Evolutionary conservation across 2,329 filamentous ascomycete genomes (phyloP), one percentile per base, ranked within the genome.

Genomic region (Aureobasidium mangrovei): DNA sequence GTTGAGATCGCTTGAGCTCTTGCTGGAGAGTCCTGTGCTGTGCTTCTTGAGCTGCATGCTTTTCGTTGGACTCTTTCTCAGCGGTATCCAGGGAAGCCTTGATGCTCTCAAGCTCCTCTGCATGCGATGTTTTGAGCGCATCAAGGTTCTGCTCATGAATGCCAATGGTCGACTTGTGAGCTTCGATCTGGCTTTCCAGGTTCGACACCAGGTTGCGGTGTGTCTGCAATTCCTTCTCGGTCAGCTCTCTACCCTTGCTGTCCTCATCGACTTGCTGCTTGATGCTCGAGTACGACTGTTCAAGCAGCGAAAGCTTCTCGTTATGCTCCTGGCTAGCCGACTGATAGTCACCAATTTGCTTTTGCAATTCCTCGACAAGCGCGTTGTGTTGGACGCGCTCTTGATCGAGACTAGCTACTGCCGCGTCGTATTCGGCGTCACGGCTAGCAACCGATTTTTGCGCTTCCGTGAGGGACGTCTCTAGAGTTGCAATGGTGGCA

Each of bases 331-430:
- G 78, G 62, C 94, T 84, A 36, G 86, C 80, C 3, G 78, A 73
- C 71, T 87, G 91, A 71, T 95, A 90, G 65, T 89, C 83, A 49
- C 91, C 83, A 52, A 96, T 84, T 65, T 95, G 85, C 56, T 72
- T 77, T 58, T 86, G 85, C 40, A 96, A 71, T 26, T 72, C 65
- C 53, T 77, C 74, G 8, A 82, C 70, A 26, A 77, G 75, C 36
- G 78, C 74, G 56, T 82, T 74, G 27, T 75, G 72, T 59, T 70
- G 69, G 4, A 61, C 38, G 12, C 68, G 67, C 63, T 75, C 72
- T 53, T 70, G 63, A 41, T 73, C 69, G 6, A 74, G 61, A 43
- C 62, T 62, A 27, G 56, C 53, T 8, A 57, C 61, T 4, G 64
- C 64, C 32, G 64, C 62, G 9, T 39, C 41, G 35, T 49, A 60